Percentiles rank a stretch among this genome's conserved stretches.
Evolutionary conservation across 1,139 yeast species (phyloP).

Genomic region (Lodderomyces metapsilosis): DNA sequence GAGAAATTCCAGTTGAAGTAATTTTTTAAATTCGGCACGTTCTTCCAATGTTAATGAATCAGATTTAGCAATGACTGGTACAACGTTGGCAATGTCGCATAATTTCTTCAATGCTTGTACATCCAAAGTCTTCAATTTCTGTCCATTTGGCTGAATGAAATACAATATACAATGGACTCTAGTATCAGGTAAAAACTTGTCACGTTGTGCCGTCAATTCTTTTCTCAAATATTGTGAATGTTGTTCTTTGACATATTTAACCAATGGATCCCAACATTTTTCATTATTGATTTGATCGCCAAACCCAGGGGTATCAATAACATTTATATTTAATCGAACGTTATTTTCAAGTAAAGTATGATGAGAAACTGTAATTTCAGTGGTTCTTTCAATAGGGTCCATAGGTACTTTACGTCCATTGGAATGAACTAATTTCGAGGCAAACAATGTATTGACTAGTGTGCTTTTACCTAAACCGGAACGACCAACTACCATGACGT

Average conservation of each 20-base stretch:
- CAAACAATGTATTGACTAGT: slow-evolving; percentile 82
- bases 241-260: slow-evolving; percentile 94
- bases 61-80: slow-evolving; percentile 82
- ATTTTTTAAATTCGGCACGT: slow-evolving; percentile 71
- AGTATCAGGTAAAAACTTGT: slow-evolving; percentile 78
- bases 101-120: slow-evolving; percentile 79
- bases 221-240: slow-evolving; percentile 90
- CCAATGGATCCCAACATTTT: slow-evolving; percentile 95
- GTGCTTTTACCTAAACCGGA: slow-evolving; percentile 96
- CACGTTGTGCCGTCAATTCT: slow-evolving; percentile 96
- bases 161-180: slow-evolving; percentile 92
- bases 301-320: slow-evolving; percentile 96
- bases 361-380: slow-evolving; percentile 76
- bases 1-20: slow-evolving; percentile 73
- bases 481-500: slow-evolving; percentile 90
- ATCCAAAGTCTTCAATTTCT: slow-evolving; percentile 79
- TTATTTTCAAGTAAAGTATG: slow-evolving; percentile 78
- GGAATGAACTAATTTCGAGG: slow-evolving; percentile 73
- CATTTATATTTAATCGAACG: slow-evolving; percentile 79
- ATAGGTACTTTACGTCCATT: slow-evolving; percentile 64
- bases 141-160: slow-evolving; percentile 85
- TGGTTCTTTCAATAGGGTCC: slow-evolving; percentile 82
- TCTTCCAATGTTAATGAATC: slow-evolving; percentile 88
- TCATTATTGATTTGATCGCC: slow-evolving; percentile 97
- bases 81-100: slow-evolving; percentile 88